Conservation (phyloP, 306 rosid species). For the Vicia villosa region DNA sequence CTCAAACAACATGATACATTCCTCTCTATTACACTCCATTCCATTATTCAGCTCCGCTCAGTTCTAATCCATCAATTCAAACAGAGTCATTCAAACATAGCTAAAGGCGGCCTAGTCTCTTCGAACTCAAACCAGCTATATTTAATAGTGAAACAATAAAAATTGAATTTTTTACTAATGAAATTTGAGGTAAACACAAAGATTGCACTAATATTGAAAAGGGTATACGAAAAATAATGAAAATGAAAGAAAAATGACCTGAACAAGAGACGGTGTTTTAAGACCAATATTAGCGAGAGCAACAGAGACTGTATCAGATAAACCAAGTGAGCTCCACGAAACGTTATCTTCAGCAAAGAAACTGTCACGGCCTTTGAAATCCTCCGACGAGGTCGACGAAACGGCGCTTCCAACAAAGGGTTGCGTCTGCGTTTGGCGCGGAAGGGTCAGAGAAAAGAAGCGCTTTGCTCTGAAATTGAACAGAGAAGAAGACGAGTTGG, state of each 20-base stretch:
- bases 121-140: background rate
- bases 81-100: too few relatives aligned
- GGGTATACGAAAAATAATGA: background rate
- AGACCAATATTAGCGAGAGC: constrained; percentile 73
- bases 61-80: too few relatives aligned
- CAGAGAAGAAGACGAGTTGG: constrained; percentile 39
- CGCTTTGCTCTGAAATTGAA: constrained; percentile 37
- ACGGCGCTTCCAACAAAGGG: constrained; percentile 41
- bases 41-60: too few relatives aligned
- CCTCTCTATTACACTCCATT: too few relatives aligned
- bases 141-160: background rate
- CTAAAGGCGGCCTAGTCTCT: background rate
- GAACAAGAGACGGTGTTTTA: constrained; percentile 77
- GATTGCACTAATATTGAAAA: background rate
- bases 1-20: too few relatives aligned
- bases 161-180: background rate
- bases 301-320: constrained; percentile 73
- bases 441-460: constrained; percentile 39
- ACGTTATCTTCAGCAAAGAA: constrained; percentile 75
- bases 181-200: background rate
- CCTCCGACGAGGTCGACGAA: constrained; percentile 31
- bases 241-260: constrained; percentile 44
- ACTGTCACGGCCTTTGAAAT: constrained; percentile 59
- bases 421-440: constrained; percentile 41
- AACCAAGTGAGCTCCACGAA: constrained; percentile 77